Evolutionary conservation across 2,329 filamentous ascomycete genomes (phyloP).

Genomic region (Fusarium marasasianum): DNA sequence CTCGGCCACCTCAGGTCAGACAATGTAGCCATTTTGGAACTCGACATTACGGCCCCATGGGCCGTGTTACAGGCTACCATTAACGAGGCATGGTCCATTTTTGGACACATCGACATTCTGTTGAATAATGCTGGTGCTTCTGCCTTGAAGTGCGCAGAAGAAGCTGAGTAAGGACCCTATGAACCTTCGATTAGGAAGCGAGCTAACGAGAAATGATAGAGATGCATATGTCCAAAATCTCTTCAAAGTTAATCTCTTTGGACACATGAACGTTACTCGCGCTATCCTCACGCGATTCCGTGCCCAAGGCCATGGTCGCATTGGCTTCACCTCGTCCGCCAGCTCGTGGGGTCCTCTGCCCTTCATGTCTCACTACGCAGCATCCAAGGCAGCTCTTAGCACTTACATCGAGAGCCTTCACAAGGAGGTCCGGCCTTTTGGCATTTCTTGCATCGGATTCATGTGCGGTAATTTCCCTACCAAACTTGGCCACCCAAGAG

Average conservation of each 20-base stretch:
- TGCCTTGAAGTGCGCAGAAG: not conserved
- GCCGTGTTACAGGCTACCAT: not conserved
- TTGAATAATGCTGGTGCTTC: not conserved
- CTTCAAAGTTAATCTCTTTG: not conserved
- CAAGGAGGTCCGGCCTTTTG: not conserved
- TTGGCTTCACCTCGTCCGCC: not conserved
- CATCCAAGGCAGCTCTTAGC: not conserved
- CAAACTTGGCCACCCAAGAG: not conserved
- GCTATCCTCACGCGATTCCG: not conserved
- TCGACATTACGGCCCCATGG: not conserved
- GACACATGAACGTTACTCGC: not conserved
- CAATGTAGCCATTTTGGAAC: not conserved
- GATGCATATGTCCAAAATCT: not conserved
- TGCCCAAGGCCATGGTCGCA: not conserved
- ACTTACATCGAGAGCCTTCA: not conserved
- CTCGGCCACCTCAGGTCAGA: not conserved
- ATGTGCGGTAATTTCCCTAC: not conserved
- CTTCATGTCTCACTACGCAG: not conserved
- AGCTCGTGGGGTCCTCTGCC: not conserved
- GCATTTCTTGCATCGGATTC: not conserved
- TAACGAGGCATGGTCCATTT: not conserved
- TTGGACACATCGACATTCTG: not conserved
- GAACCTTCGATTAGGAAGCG: fast-evolving
- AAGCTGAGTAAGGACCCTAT: not conserved
- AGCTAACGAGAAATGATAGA: not conserved